phyloP scores from a whole-genome alignment of 2,329 filamentous ascomycete species.

The Albophoma yamanashiensis region DNA sequence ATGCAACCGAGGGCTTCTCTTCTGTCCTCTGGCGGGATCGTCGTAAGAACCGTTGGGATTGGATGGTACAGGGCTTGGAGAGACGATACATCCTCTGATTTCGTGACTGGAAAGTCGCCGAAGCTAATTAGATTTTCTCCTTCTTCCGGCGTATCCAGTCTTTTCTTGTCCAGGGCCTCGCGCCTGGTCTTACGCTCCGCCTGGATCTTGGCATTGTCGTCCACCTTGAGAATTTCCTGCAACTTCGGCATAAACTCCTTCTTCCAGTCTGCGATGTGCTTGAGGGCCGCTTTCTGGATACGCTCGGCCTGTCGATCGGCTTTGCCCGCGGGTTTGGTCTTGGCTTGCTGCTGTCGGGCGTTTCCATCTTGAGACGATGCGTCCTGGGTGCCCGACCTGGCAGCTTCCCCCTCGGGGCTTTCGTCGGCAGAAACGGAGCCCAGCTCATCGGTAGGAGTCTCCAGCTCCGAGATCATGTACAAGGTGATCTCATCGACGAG shows the following conservation, averaged over 20 bases:
- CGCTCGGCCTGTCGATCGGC: slow-evolving; percentile 15
- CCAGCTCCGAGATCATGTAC: slow-evolving; percentile 43
- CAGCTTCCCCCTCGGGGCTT: slow-evolving; percentile 3
- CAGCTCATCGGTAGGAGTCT: slow-evolving; percentile 22
- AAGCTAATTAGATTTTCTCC: slow-evolving; percentile 31
- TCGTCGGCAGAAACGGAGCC: slow-evolving; percentile 15
- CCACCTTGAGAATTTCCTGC: slow-evolving; percentile 51
- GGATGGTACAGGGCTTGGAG: slow-evolving; percentile 44
- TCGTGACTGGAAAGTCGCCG: slow-evolving; percentile 20
- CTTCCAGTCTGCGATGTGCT: slow-evolving; percentile 70
- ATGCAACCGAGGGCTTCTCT: slow-evolving; percentile 58
- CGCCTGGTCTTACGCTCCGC: slow-evolving; percentile 34
- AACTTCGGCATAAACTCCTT: slow-evolving; percentile 58
- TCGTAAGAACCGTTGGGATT: slow-evolving; percentile 41
- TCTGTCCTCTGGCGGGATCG: slow-evolving; percentile 47
- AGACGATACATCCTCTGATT: slow-evolving; percentile 27
- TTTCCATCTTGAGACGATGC: slow-evolving; percentile 4
- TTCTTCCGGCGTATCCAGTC: slow-evolving; percentile 21
- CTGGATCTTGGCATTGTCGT: slow-evolving; percentile 35
- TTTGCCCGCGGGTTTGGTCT: slow-evolving; percentile 5
- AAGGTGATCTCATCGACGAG: slow-evolving; percentile 40
- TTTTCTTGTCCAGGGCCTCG: slow-evolving; percentile 28
- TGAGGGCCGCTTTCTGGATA: slow-evolving; percentile 44
- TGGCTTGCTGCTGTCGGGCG: not conserved
- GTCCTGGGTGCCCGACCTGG: slow-evolving; percentile 1